Evolutionary conservation across 192 early-diverging fungal genomes (phyloP).

Genomic region (Entophlyctis luteolus): DNA sequence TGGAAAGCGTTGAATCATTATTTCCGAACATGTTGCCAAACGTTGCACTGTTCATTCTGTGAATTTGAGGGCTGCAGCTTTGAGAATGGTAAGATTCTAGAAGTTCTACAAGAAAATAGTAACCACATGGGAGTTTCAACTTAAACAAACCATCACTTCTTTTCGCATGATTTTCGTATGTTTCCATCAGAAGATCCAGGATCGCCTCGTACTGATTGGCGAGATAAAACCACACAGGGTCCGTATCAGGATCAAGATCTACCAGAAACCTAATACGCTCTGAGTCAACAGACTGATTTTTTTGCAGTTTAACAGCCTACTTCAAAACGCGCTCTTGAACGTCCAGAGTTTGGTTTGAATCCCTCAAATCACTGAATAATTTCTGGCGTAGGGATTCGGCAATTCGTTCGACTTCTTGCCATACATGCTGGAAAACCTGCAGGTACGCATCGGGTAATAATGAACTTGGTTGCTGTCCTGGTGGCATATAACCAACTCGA

Average conservation of each 20-base stretch:
- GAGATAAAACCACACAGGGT: slow-evolving; percentile 86
- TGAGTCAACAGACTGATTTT: not conserved
- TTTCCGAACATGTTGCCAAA: slow-evolving; percentile 5
- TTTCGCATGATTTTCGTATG: slow-evolving; percentile 49
- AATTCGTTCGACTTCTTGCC: slow-evolving; percentile 85
- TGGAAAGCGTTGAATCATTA: not conserved
- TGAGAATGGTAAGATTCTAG: not conserved
- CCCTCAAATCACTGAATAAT: slow-evolving; percentile 70
- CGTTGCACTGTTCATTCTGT: not conserved
- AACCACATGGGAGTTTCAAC: not conserved
- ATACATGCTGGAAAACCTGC: slow-evolving; percentile 90
- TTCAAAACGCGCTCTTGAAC: slow-evolving; percentile 85
- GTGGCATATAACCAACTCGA: not conserved
- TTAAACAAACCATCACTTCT: slow-evolving; percentile 27
- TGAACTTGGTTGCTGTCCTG: not conserved
- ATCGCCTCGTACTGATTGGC: slow-evolving; percentile 87
- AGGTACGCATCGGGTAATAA: slow-evolving; percentile 48
- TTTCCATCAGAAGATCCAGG: slow-evolving; percentile 66
- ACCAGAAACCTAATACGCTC: slow-evolving; percentile 53
- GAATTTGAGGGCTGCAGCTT: no score
- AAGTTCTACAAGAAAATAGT: no score
- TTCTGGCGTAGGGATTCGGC: slow-evolving; percentile 68
- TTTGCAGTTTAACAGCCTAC: slow-evolving; percentile 45
- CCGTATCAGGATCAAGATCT: slow-evolving; percentile 72
- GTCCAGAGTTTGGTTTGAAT: slow-evolving; percentile 74